Evolutionary conservation across 345 rosid genomes (phyloP), one percentile per base, ranked within the genome.

Genomic region (Luvunga scandens): DNA sequence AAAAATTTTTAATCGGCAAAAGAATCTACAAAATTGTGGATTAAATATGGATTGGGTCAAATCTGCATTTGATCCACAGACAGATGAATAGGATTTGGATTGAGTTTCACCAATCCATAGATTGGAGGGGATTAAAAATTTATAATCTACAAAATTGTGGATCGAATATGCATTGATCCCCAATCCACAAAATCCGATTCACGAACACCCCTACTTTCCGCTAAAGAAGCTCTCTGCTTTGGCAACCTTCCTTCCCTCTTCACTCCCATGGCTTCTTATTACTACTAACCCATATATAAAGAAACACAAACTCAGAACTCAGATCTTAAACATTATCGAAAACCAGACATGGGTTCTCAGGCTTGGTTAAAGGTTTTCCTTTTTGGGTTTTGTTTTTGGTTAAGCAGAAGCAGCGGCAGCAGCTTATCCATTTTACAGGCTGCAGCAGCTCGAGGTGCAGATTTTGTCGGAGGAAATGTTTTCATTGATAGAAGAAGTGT

Each of bases 401-500:
- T 53, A 53, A 53, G 57, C 57, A 50, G 21, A 1, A 18, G 56
- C 7, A 50, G 80, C 13, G 39, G 2, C 56, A 50, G 39, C 75
- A 19, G 34, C 73, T 28, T 70, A 59, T 50, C 53, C 73, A 28
- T 70, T 70, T 28, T 55, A 6, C 55, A 68, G 31, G 21, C 55
- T 16, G 39, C 4, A 53, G 57, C 24, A 27, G 36, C 38, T 50
- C 62, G 36, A 39, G 9, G 6, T 22, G 59, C 71, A 8, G 27
- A 72, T 76, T 66, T 21, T 66, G 79, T 64, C 34, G 86, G 69
- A 85, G 95, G 90, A 31, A 87, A 83, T 55, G 90, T 91, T 70
- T 86, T 72, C 30, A 82, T 94, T 59, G 85, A 91, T 72, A 91
- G 92, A 61, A 85, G 73, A 59, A 67, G 79, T 71, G 84, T 89